Base-by-base conservation (phyloP, 352 stramenopile genomes). In the Globisporangium canariense region DNA sequence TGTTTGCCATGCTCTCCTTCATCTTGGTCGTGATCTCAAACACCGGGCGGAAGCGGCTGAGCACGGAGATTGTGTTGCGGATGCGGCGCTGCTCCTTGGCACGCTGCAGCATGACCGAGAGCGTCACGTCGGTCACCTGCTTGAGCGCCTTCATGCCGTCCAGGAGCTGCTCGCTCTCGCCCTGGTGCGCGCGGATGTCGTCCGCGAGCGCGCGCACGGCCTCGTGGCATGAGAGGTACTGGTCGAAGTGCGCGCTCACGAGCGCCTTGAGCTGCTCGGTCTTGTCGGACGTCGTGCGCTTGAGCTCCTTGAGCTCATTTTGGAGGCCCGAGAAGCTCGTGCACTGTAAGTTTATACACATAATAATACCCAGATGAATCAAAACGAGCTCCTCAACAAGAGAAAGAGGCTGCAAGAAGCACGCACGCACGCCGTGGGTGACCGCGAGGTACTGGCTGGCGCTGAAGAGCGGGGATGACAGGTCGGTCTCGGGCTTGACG, bases 141-240 rank as follows among this genome's bases (percentile, higher is more conserved):
- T 79, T 86, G 40, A 94, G 68, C 4, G 67, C 78, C 52, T 78
- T 76, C 76, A 86, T 88, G 38, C 86, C 81, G 0, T 47, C 59
- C 3, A 82, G 54, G 0, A 94, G 64, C 34, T 76, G 51, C 20
- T 87, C 77, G 16, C 68, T 84, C 36, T 94, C 86, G 38, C 74
- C 71, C 41, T 88, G 68, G 64, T 94, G 86, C 2, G 73, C 47
- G 30, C 73, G 80, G 36, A 93, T 79, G 10, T 92, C 86, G 8
- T 88, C 72, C 1, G 74, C 71, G 22, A 94, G 65, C 13, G 76
- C 65, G 6, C 81, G 80, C 64, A 93, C 84, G 3, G 84, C 76
- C 60, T 94, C 86, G 62, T 94, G 86, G 60, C 84, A 94, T 20
- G 79, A 89, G 45, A 94, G 52, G 28, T 93, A 94, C 65, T 93